Evolutionary conservation across 2,329 filamentous ascomycete genomes (phyloP), one percentile per base, ranked within the genome.

Genomic region (Cyanodermella asteris): DNA sequence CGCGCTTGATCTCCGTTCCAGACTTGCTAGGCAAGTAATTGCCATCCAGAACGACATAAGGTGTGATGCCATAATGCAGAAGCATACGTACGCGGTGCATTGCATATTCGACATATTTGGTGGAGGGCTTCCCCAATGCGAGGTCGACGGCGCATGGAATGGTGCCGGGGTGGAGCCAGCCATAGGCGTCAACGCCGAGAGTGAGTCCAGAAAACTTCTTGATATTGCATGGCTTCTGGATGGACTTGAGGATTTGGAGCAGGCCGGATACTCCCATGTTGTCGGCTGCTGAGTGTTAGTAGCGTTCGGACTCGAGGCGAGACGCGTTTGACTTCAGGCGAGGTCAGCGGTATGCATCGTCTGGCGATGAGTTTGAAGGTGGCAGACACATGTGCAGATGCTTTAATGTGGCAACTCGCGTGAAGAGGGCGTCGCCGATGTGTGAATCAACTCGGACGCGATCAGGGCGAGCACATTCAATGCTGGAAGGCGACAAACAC

Each of bases 11-110:
- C 45, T 97, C 87, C 1, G 84, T 94, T 15, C 61, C 66, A 10
- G 78, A 73, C 49, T 97, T 97, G 57, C 82, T 91, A 16, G 87
- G 87, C 13, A 97, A 61, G 43, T 75, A 81, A 44, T 93, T 87
- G 33, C 87, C 87, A 50, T 97, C 87, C 45, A 97, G 97, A 18
- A 97, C 75, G 28, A 97, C 53, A 46, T 90, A 97, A 0, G 87
- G 87, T n/a, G 62, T 91, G 20, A 94, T 67, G 13, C 82, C 84
- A 44, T 90, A 93, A 49, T 91, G 76, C 33, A 80, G 65, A 29
- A 91, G 67, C 87, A 97, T 94, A 31, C 73, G 72, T 25, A 97
- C 81, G 31, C 82, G 76, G 42, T 76, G 67, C 62, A 97, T 72
- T 26, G 74, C 75, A 39, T 81, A 91, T 42, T 90, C 76, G 42